Evolutionary conservation across 176 grass and related monocot genomes (phyloP), one percentile per base, ranked within the genome.

Genomic region (Phragmites australis): DNA sequence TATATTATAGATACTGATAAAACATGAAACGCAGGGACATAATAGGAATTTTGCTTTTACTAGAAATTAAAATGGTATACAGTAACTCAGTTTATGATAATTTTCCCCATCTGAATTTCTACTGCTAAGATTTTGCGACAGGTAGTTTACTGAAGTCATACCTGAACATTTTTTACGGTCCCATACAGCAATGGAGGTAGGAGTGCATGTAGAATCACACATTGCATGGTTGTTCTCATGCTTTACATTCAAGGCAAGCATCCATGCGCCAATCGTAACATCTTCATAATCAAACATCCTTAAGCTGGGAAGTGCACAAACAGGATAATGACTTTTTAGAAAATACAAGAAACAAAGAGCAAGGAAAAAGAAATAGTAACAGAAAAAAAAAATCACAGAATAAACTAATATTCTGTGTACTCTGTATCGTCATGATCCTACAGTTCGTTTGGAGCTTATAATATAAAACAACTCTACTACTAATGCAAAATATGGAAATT

Each of bases 271-370:
- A 25, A 99, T 29, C 17, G 93, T 93, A 73, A 99, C 93, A 86
- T 99, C 97, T 70, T 99, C 96, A 68, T 98, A 89, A 58, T 85
- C 90, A 72, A 94, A 98, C 88, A 98, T 93, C 82, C 96, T 98
- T 90, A 98, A 89, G 88, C 92, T 94, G 85, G 30, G 46, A 83
- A 75, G 76, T 75, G 17, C 49, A 73, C 1, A 51, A 47, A 69
- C 8, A 26, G 26, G 27, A 77, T 40, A 85, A 29, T 23, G n/a
- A 64, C 8, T 29, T 75, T 27, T 13, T 55, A 1, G 11, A 72
- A 74, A 79, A 75, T 18, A 45, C 16, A 63, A 8, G 50, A 68
- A 29, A 53, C 14, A 53, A 56, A 66, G 9, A 50, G 7, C 23
- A 25, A 8, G 21, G 9, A 0, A 16, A 57, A 80, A 65, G 70